phyloP scores from a whole-genome alignment of 257 asterid species.

The Nicotiana undulata region DNA sequence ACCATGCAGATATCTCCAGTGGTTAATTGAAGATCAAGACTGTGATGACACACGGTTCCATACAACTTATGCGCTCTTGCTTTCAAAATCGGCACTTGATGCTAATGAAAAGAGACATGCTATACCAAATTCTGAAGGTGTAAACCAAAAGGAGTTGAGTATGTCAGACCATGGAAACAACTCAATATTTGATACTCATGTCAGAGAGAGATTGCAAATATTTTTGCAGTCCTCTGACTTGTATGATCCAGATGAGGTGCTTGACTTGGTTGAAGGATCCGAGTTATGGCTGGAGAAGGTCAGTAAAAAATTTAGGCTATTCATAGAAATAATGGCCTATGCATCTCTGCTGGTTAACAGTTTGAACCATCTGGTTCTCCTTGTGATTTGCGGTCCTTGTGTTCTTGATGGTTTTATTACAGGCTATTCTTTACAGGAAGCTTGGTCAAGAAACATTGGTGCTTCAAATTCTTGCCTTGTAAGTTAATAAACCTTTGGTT shows the following conservation, averaged over 20 bases:
- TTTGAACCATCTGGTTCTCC: background rate
- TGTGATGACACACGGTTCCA: conserved; percentile 72
- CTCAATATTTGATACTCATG: conserved; percentile 65
- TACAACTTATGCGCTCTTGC: conserved; percentile 78
- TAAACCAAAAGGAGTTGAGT: conserved; percentile 22
- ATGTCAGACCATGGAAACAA: conserved; percentile 28
- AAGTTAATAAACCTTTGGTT: conserved; percentile 25
- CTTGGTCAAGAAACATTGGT: conserved; percentile 90
- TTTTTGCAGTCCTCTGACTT: conserved; percentile 84
- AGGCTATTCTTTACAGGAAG: conserved; percentile 96
- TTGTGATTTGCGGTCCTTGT: background rate
- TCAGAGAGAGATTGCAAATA: conserved; percentile 77
- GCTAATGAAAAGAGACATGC: conserved; percentile 42
- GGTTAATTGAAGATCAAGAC: conserved; percentile 94
- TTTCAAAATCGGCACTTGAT: conserved; percentile 82
- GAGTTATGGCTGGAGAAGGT: conserved; percentile 98
- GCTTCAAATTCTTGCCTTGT: conserved; percentile 88
- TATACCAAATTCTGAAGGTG: conserved; percentile 27
- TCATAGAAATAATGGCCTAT: background rate
- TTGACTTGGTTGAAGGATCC: conserved; percentile 78
- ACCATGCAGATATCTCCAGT: conserved; percentile 78
- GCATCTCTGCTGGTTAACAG: background rate
- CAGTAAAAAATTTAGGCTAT: background rate
- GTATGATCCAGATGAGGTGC: conserved; percentile 85
- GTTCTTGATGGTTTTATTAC: conserved; percentile 28